phyloP scores from a whole-genome alignment of 2,329 filamentous ascomycete genomes.

The Aspergillus proliferans region DNA sequence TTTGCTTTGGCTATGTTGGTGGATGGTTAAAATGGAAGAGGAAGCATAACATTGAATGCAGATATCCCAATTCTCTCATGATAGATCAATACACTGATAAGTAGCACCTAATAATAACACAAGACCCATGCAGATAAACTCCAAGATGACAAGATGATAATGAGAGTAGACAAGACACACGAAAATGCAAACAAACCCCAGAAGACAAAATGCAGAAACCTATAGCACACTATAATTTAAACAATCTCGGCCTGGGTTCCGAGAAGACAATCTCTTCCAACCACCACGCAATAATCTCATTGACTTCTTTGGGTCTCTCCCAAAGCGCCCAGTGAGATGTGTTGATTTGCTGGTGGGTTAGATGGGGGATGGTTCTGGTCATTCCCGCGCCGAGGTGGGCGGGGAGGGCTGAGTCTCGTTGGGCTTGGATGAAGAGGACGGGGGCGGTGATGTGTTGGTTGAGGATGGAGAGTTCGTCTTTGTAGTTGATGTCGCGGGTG shows the following conservation, averaged over 20 bases:
- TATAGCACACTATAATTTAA: conserved; percentile 5
- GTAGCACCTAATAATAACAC: too few species aligned
- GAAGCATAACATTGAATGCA: too few species aligned
- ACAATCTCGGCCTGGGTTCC: conserved; percentile 13
- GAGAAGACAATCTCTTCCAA: conserved; percentile 51
- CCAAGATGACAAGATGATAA: too few species aligned
- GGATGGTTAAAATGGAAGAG: too few species aligned
- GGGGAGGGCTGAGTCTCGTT: conserved; percentile 64
- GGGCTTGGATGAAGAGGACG: conserved; percentile 68
- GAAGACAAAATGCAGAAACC: too few species aligned
- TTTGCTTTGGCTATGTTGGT: too few species aligned
- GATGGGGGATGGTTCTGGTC: conserved; percentile 58
- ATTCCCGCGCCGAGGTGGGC: conserved; percentile 66
- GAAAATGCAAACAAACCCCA: too few species aligned
- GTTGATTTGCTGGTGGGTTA: conserved; percentile 62
- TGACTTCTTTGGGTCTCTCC: conserved; percentile 65
- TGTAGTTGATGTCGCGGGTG: conserved; percentile 62
- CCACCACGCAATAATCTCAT: conserved; percentile 63
- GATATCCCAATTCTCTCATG: too few species aligned
- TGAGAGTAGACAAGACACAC: too few species aligned
- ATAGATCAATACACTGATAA: too few species aligned
- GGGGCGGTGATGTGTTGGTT: conserved; percentile 52
- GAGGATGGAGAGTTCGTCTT: conserved; percentile 57
- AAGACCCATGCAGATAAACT: too few species aligned
- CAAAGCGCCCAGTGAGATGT: conserved; percentile 77